A percentile compares a stretch with the other conserved stretches of the same genome.
Conservation (phyloP, 805 yeast species). For the Clavispora asparagi region DNA sequence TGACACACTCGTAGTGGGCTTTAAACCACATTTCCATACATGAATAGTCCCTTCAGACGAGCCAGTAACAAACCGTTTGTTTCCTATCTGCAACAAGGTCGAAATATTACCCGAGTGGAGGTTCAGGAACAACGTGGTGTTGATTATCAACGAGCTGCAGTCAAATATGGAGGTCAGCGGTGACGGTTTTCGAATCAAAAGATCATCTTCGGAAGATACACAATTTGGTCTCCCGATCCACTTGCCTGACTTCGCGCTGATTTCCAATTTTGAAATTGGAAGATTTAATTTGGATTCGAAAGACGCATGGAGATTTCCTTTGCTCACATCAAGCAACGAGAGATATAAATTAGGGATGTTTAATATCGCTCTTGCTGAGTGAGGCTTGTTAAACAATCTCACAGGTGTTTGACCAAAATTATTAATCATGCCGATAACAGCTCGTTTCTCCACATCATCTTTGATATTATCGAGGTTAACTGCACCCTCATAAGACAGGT, state of each 20-base stretch:
- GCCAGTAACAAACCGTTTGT: slow-evolving; percentile 43
- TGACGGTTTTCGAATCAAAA: slow-evolving; percentile 29
- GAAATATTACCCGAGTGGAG: slow-evolving; percentile 38
- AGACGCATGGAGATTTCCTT: slow-evolving; percentile 30
- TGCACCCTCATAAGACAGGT: slow-evolving; percentile 79
- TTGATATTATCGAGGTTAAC: slow-evolving; percentile 68
- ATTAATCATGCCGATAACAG: slow-evolving; percentile 79
- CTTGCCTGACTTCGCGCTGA: slow-evolving; percentile 32
- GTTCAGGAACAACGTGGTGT: slow-evolving; percentile 39
- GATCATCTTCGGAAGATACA: slow-evolving; percentile 31
- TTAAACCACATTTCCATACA: slow-evolving; percentile 45
- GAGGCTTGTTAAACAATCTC: slow-evolving; percentile 65
- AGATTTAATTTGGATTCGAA: slow-evolving; percentile 39
- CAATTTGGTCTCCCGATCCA: slow-evolving; percentile 52
- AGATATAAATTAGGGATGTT: slow-evolving; percentile 32
- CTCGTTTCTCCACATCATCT: slow-evolving; percentile 69
- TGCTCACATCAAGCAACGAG: slow-evolving; percentile 24
- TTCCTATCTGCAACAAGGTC: slow-evolving; percentile 36
- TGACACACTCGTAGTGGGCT: slow-evolving; percentile 25
- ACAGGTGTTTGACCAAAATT: slow-evolving; percentile 90
- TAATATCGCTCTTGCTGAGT: slow-evolving; percentile 45
- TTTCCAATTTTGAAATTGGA: slow-evolving; percentile 43
- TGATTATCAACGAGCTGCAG: slow-evolving; percentile 34
- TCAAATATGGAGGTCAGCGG: slow-evolving; percentile 11
- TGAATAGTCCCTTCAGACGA: slow-evolving; percentile 57